phyloP scores from a whole-genome alignment of 2,329 filamentous ascomycete species.

The Chrysoporthe austroafricana region DNA sequence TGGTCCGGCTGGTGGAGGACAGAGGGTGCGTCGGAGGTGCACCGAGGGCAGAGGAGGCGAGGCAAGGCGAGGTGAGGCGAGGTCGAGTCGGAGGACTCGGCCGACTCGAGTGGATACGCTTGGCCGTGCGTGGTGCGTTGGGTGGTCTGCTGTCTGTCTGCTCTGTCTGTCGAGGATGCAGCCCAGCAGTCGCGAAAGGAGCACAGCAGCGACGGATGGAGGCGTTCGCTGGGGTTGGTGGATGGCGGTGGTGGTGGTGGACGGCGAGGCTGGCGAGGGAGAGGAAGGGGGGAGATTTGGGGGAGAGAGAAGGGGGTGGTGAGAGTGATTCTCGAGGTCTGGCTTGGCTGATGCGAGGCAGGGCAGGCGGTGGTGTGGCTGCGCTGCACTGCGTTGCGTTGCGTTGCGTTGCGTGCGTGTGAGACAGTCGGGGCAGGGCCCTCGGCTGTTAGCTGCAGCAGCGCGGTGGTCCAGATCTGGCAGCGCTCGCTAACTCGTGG shows the following conservation, averaged over 20 bases:
- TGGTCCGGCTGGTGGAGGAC: background rate
- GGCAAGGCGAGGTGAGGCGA: background rate
- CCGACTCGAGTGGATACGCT: slow-evolving; percentile 6
- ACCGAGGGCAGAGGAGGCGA: background rate
- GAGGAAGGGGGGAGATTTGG: background rate
- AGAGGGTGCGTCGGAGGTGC: background rate
- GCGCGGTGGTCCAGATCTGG: no score
- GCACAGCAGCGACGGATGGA: background rate
- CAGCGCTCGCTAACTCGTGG: no score
- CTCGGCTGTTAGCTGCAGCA: no score
- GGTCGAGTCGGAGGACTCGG: background rate
- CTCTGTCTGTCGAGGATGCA: background rate
- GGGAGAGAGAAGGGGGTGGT: background rate
- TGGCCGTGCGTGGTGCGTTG: background rate
- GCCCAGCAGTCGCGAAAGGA: background rate
- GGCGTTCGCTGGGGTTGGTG: background rate
- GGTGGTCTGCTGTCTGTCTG: no score
- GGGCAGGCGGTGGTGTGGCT: background rate
- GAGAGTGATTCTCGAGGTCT: background rate
- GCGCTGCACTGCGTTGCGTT: background rate
- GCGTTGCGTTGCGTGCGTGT: no score
- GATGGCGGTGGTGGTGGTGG: background rate
- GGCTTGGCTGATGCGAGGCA: no score
- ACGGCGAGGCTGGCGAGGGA: background rate
- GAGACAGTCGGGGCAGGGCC: no score